Evolutionary conservation across 306 rosid genomes (phyloP).

Genomic region (Quercus cerris): DNA sequence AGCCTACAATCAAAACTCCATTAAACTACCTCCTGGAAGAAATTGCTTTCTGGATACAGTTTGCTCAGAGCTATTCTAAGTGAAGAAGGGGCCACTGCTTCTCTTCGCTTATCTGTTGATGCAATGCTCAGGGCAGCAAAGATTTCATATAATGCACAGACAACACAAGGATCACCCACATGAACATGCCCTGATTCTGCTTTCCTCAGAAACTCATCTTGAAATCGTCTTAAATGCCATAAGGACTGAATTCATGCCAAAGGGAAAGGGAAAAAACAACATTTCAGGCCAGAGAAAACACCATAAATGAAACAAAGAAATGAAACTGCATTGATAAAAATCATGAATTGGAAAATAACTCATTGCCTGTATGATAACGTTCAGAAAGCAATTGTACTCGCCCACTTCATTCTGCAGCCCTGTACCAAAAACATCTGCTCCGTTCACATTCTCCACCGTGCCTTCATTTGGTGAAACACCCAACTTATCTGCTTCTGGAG

Average conservation of each 20-base stretch:
- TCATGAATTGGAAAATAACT: constrained; percentile 13
- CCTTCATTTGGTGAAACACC: constrained; percentile 39
- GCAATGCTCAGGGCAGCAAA: constrained; percentile 68
- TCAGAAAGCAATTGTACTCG: constrained; percentile 98
- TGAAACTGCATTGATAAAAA: constrained; percentile 3
- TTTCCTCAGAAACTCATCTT: constrained; percentile 76
- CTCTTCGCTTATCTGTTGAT: constrained; percentile 58
- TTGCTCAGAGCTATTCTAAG: constrained; percentile 93
- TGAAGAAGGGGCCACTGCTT: constrained; percentile 90
- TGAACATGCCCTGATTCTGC: constrained; percentile 76
- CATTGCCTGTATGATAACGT: constrained; percentile 91
- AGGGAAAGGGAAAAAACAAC: background rate
- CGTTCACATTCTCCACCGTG: constrained; percentile 27
- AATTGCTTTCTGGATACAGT: constrained; percentile 77
- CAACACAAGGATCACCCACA: constrained; percentile 91
- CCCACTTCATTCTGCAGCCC: constrained; percentile 99
- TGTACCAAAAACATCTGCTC: constrained; percentile 56
- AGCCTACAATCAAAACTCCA: background rate
- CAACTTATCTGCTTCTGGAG: constrained; percentile 42
- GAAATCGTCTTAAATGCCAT: constrained; percentile 85
- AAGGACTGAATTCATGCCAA: constrained; percentile 65
- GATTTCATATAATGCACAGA: constrained; percentile 84
- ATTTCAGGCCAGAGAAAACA: constrained; percentile 27
- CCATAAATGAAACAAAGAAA: constrained; percentile 1
- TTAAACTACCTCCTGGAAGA: constrained; percentile 84